A percentile compares a stretch with the other conserved stretches of the same genome.
These are phyloP conservation scores for Ramularia collo-cygni DNA, from an alignment of 2,329 filamentous ascomycete genomes.

Conservation along the genomic window DNA sequence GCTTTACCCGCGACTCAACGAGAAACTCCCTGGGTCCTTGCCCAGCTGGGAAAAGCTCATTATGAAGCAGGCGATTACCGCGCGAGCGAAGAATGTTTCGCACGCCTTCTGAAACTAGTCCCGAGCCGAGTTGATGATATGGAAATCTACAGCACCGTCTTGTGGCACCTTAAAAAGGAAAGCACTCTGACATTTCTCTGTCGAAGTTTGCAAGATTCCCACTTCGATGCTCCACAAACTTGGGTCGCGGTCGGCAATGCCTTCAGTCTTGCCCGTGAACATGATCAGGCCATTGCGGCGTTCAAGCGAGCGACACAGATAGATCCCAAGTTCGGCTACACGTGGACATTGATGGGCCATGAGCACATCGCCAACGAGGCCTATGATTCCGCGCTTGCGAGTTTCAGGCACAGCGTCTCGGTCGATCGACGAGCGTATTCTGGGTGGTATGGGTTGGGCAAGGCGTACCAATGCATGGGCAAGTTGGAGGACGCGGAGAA, in stretches of 20 bases:
- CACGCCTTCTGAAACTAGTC: slow-evolving; percentile 67
- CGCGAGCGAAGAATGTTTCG: slow-evolving; percentile 82
- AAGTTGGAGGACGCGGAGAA: slow-evolving; percentile 70
- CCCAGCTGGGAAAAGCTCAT: slow-evolving; percentile 81
- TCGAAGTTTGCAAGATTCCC: slow-evolving; percentile 79
- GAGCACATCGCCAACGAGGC: slow-evolving; percentile 95
- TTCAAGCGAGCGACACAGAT: slow-evolving; percentile 93
- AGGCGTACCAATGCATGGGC: slow-evolving; percentile 50
- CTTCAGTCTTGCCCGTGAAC: slow-evolving; percentile 84
- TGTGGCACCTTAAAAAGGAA: slow-evolving; percentile 96
- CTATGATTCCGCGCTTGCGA: slow-evolving; percentile 84
- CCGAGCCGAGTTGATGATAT: slow-evolving; percentile 86
- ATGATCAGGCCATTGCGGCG: slow-evolving; percentile 88
- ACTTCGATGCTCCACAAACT: slow-evolving; percentile 84
- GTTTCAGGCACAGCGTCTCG: slow-evolving; percentile 78
- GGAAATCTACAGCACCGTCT: slow-evolving; percentile 96
- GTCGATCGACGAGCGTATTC: slow-evolving; percentile 91
- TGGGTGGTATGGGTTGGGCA: slow-evolving; percentile 89
- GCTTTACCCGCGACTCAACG: slow-evolving; percentile 67
- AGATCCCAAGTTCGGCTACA: slow-evolving; percentile 85
- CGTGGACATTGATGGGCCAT: slow-evolving; percentile 90
- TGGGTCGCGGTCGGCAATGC: slow-evolving; percentile 96
- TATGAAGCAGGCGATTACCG: slow-evolving; percentile 84
- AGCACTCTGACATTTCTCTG: slow-evolving; percentile 86
- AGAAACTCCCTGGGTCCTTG: slow-evolving; percentile 88